Evolutionary conservation across 176 grass and related monocot species (phyloP).

Genomic region (Paspalum notatum): DNA sequence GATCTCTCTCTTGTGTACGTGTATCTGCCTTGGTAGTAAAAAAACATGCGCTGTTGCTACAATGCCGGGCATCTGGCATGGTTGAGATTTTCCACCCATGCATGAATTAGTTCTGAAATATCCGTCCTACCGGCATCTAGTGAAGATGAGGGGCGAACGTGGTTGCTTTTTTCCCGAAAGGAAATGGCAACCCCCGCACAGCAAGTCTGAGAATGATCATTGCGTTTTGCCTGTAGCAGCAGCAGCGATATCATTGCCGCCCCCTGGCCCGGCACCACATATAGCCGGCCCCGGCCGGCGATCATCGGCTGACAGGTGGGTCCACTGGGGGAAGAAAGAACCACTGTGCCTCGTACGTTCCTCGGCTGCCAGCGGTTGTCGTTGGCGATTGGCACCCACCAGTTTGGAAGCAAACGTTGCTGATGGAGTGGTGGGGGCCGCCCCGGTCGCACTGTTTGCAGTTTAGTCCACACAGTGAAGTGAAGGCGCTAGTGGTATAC

Average conservation of each 20-base stretch:
- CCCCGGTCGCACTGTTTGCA: slow-evolving; percentile 1
- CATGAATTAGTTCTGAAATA: not conserved
- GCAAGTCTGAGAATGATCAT: not conserved
- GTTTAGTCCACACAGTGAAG: slow-evolving; percentile 35
- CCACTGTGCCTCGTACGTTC: not conserved
- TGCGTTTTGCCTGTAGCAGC: not conserved
- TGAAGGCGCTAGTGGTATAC: slow-evolving; percentile 29
- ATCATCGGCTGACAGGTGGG: not conserved
- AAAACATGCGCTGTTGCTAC: slow-evolving; percentile 1
- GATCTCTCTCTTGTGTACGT: not conserved
- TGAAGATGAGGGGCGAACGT: too few species aligned
- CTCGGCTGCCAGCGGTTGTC: slow-evolving; percentile 27
- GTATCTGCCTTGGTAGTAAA: too few species aligned
- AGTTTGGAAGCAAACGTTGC: slow-evolving; percentile 5
- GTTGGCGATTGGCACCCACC: slow-evolving; percentile 27
- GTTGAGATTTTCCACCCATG: not conserved
- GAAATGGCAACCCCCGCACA: not conserved
- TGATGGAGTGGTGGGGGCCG: not conserved
- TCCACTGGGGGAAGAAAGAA: not conserved
- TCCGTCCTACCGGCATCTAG: too few species aligned
- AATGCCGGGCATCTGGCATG: not conserved
- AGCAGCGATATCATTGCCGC: too few species aligned
- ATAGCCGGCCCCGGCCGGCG: not conserved
- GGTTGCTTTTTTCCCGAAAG: not conserved
- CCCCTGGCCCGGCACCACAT: too few species aligned